These are phyloP conservation scores for Solanum rostratum DNA, from an alignment of 257 asterid species.

Conservation along the genomic window DNA sequence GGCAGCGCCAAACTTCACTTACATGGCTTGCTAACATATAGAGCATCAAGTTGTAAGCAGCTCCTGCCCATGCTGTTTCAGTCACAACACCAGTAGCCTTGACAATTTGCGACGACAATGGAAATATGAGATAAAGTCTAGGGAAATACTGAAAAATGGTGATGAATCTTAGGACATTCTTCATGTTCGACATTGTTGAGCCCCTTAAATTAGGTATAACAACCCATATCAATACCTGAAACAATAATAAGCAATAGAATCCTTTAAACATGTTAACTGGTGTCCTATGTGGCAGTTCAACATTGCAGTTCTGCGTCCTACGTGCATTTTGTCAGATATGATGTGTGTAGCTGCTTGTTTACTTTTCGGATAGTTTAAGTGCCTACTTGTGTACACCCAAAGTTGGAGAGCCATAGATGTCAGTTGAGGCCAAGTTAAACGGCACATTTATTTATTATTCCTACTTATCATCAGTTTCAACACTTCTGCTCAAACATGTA, in stretches of 20 bases:
- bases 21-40: constrained; percentile 98
- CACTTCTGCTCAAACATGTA: background rate
- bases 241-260: background rate
- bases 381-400: too few species aligned
- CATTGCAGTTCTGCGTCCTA: too few species aligned
- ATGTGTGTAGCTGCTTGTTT: too few species aligned
- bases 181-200: constrained; percentile 74
- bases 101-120: constrained; percentile 72
- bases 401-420: too few species aligned
- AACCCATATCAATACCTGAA: constrained; percentile 58
- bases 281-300: too few species aligned
- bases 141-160: constrained; percentile 76
- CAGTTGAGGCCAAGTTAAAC: too few species aligned
- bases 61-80: constrained; percentile 95
- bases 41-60: constrained; percentile 86
- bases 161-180: constrained; percentile 67
- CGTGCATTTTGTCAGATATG: too few species aligned
- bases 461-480: background rate
- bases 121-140: constrained; percentile 67
- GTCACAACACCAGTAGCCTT: constrained; percentile 87
- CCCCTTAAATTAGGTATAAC: constrained; percentile 56
- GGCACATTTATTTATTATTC: too few species aligned
- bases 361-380: too few species aligned
- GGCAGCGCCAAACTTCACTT: constrained; percentile 9
- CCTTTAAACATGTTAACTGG: background rate